These are phyloP conservation scores for Halophytophthora polymorphica DNA, from an alignment of 352 stramenopile genomes.

Conservation along the genomic window DNA sequence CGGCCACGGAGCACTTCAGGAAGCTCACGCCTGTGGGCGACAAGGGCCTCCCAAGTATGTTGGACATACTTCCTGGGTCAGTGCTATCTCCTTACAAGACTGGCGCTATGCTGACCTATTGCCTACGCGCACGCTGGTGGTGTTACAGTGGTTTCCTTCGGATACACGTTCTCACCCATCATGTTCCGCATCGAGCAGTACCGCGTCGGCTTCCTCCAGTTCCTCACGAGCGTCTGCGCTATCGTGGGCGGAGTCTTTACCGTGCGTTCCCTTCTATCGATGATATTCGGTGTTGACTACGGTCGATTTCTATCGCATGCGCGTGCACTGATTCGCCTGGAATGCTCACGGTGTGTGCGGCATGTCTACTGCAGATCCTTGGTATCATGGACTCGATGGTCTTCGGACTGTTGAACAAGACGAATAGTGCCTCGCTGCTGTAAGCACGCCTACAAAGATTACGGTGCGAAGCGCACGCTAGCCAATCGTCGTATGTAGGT, in stretches of 20 bases:
- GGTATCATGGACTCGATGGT: slow-evolving; percentile 64
- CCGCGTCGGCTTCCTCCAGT: slow-evolving; percentile 84
- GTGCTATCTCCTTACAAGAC: slow-evolving; percentile 1
- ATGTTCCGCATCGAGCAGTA: slow-evolving; percentile 95
- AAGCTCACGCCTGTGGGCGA: slow-evolving; percentile 84
- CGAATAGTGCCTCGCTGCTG: slow-evolving; percentile 37
- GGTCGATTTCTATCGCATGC: background rate
- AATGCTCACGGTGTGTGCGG: background rate
- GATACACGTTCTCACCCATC: slow-evolving; percentile 96
- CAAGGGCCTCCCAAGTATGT: slow-evolving; percentile 80
- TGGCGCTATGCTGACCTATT: slow-evolving; percentile 5
- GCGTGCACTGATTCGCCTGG: slow-evolving; percentile 5
- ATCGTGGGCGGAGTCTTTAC: slow-evolving; percentile 92
- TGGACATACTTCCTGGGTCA: background rate
- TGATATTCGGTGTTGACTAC: background rate
- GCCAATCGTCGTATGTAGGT: no score
- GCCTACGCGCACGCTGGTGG: slow-evolving; percentile 4
- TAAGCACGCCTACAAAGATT: no score
- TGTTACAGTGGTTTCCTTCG: slow-evolving; percentile 93
- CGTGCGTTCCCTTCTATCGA: slow-evolving; percentile 32
- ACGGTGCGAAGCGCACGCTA: no score
- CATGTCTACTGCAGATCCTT: slow-evolving; percentile 42
- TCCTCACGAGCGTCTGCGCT: slow-evolving; percentile 91
- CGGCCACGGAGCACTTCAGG: slow-evolving; percentile 95
- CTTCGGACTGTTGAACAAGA: slow-evolving; percentile 54